phyloP scores from a whole-genome alignment of 2,329 filamentous ascomycete genomes.

The Penicillium sp. region DNA sequence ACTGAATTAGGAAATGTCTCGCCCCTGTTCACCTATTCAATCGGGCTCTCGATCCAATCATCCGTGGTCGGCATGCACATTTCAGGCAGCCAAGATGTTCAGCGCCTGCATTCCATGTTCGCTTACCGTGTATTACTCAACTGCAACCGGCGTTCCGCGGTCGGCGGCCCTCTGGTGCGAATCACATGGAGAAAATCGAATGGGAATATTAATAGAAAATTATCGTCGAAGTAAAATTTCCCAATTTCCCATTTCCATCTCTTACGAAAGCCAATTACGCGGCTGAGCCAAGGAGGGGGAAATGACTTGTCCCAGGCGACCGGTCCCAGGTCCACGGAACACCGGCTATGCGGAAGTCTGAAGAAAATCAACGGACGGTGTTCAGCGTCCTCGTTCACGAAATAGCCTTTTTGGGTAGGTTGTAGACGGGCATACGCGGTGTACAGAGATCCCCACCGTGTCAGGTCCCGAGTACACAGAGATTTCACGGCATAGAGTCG shows the following conservation, averaged over 20 bases:
- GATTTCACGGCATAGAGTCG: not conserved
- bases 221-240: not conserved
- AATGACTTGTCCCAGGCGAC: not conserved
- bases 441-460: not conserved
- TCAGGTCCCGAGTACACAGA: not conserved
- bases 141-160: slow-evolving; percentile 12
- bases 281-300: slow-evolving; percentile 4
- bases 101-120: not conserved
- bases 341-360: not conserved
- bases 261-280: slow-evolving; percentile 22
- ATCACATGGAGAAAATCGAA: slow-evolving; percentile 4
- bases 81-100: slow-evolving; percentile 17
- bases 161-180: slow-evolving; percentile 3
- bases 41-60: slow-evolving; percentile 6
- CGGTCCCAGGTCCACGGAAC: slow-evolving; percentile 18
- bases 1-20: not conserved
- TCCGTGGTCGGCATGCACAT: slow-evolving; percentile 7
- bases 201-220: slow-evolving; percentile 4
- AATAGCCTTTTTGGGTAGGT: not conserved
- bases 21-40: not conserved
- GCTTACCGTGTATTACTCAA: slow-evolving; percentile 1
- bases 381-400: not conserved
- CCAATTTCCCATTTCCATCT: not conserved
- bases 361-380: not conserved
- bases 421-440: not conserved